Evolutionary conservation across 1,284 basidiomycete genomes (phyloP), one percentile per base, ranked within the genome.

Genomic region (Pisolithus thermaeus): DNA sequence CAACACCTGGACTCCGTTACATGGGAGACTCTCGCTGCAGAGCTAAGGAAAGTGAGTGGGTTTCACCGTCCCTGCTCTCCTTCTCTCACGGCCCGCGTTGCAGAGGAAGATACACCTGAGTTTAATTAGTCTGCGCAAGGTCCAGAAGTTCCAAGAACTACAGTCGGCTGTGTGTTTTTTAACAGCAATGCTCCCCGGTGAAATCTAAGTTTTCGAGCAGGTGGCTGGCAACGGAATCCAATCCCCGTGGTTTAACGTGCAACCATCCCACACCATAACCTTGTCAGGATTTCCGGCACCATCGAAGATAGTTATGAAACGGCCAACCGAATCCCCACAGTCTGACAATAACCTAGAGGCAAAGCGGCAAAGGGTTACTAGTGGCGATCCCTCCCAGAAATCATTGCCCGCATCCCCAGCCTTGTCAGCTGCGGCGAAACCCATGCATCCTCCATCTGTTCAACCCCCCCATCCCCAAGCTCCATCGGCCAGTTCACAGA

Each of bases 101-200:
- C 55, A 88, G 86, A 72, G 84, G 58, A 78, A 80, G 49, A 84
- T 88, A 47, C 70, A 78, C 54, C 70, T 79, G 49, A 85, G 73
- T 56, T 70, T 77, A 27, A 74, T 88, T 8, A 69, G 73, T 32
- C 61, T 81, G 1, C 64, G 65, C 36, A 71, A 70, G 30, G 68
- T 80, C 50, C 70, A 75, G 7, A 72, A 72, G 37, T 76, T 84
- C 47, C 55, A 72, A 18, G 75, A 84, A 40, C 62, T 87, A 16
- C 74, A 81, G 52, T 63, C 72, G 32, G 69, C 72, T 38, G 83
- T 83, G 63, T 16, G 77, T 16, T n/a, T 28, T 46, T 35, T 6
- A 49, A 46, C 46, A 3, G 38, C n/a, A n/a, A n/a, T 20, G 41
- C 28, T 39, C 39, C 4, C 44, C 23, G 28, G 16, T 43, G 27